These are phyloP conservation scores for Pinus albicaulis DNA, from an alignment of 75 land plant species.

Conservation along the genomic window DNA sequence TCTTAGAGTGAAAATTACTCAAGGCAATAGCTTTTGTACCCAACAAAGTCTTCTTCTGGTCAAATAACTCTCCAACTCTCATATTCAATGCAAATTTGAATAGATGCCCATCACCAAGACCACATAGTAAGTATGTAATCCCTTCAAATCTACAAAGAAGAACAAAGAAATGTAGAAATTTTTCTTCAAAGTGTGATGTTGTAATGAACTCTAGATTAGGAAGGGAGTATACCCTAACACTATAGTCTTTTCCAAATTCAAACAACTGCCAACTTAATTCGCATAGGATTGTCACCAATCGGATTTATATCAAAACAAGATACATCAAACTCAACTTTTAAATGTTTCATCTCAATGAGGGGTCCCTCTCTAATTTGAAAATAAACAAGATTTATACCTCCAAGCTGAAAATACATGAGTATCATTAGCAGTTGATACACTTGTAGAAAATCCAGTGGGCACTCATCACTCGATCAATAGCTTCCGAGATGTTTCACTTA, in stretches of 20 bases:
- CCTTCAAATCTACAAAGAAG: conserved; percentile 95
- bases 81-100: conserved; percentile 75
- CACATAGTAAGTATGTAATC: conserved; percentile 92
- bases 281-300: conserved; percentile 74
- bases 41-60: conserved; percentile 93
- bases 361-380: conserved; percentile 77
- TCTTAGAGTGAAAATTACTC: conserved; percentile 89
- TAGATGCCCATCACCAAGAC: conserved; percentile 97
- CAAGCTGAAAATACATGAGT: conserved; percentile 88
- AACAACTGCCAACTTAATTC: conserved; percentile 81
- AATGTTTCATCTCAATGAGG: conserved; percentile 74
- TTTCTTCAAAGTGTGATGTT: conserved; percentile 84
- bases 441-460: conserved; percentile 80
- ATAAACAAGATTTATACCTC: conserved; percentile 92
- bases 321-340: conserved; percentile 87
- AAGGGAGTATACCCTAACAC: conserved; percentile 85
- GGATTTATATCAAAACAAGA: conserved; percentile 99
- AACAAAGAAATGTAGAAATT: conserved; percentile 95
- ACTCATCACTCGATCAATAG: conserved; percentile 76
- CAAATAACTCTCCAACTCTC: conserved; percentile 64
- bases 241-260: conserved; percentile 98
- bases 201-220: conserved; percentile 83
- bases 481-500: conserved; percentile 78
- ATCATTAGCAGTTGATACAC: conserved; percentile 98
- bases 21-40: conserved; percentile 98